Percentiles rank a stretch among this genome's conserved stretches.
Evolutionary conservation across 2,329 filamentous ascomycete genomes (phyloP).

Genomic region (Dothidotthia symphoricarpi): DNA sequence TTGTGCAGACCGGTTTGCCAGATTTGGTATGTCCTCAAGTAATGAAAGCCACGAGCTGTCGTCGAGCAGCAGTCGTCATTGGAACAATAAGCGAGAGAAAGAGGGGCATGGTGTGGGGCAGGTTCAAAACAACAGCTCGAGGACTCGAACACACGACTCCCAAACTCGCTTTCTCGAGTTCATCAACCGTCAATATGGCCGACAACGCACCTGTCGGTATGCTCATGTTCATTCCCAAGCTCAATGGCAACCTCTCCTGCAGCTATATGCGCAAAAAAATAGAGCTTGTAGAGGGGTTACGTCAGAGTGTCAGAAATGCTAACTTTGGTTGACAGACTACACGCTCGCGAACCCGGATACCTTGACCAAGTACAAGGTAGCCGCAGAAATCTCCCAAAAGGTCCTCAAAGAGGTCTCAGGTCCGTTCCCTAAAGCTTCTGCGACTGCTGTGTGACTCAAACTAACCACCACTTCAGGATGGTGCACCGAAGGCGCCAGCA

Average conservation of each 20-base stretch:
- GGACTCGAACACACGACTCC: constrained; percentile 23
- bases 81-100: constrained; percentile 31
- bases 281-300: constrained; percentile 12
- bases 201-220: constrained; percentile 35
- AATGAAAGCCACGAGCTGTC: constrained; percentile 1
- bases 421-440: constrained; percentile 32
- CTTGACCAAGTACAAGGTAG: constrained; percentile 98
- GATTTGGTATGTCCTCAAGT: too few relatives aligned
- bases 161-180: constrained; percentile 22
- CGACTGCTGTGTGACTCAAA: constrained; percentile 11
- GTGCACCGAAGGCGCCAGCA: constrained; percentile 83
- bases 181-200: constrained; percentile 35
- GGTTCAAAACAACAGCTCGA: constrained; percentile 28
- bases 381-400: constrained; percentile 91
- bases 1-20: too few relatives aligned
- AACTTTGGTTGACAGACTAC: constrained; percentile 62
- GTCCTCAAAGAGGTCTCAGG: constrained; percentile 80
- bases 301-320: constrained; percentile 25
- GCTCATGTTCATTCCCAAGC: constrained; percentile 5
- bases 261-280: neutral
- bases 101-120: constrained; percentile 22
- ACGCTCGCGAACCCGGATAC: constrained; percentile 88
- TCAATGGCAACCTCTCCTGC: constrained; percentile 1
- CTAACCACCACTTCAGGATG: constrained; percentile 51
- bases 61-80: constrained; percentile 18